Evolutionary conservation across 2,329 filamentous ascomycete species (phyloP).

Genomic region (Alternaria sp.): DNA sequence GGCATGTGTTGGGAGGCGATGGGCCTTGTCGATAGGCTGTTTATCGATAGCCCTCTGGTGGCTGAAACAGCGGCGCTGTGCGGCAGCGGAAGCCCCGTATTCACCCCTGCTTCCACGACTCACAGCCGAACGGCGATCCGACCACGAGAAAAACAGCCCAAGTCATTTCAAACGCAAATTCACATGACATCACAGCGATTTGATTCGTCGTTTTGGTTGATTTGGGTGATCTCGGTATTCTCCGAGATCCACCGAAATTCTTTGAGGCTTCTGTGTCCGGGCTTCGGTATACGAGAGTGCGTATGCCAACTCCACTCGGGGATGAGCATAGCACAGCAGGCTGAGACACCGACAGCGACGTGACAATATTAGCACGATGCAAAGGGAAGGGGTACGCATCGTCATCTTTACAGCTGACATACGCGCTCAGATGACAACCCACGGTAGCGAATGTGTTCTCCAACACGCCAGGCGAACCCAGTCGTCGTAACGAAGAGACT

Average conservation of each 20-base stretch:
- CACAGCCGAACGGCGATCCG: conserved; percentile 20
- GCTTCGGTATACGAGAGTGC: background rate
- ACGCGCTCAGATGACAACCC: conserved; percentile 3
- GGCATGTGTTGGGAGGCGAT: conserved; percentile 22
- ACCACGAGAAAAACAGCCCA: conserved; percentile 12
- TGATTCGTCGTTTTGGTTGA: conserved; percentile 21
- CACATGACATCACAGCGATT: conserved; percentile 9
- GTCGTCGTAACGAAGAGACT: conserved; percentile 8
- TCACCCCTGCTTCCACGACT: conserved; percentile 15
- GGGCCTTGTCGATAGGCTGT: conserved; percentile 17
- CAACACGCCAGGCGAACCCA: conserved; percentile 10
- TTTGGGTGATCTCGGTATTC: conserved; percentile 15
- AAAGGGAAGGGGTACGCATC: background rate
- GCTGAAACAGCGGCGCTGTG: conserved; percentile 29
- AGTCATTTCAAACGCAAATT: conserved; percentile 20
- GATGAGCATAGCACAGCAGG: conserved; percentile 1
- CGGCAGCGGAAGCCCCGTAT: conserved; percentile 21
- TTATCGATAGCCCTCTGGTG: conserved; percentile 28
- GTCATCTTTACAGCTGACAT: conserved; percentile 1
- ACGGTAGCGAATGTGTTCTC: conserved; percentile 2
- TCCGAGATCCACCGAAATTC: conserved; percentile 11
- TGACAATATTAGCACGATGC: conserved; percentile 8
- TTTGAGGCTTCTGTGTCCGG: conserved; percentile 2
- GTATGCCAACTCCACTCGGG: background rate
- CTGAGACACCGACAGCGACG: conserved; percentile 5